Evolutionary conservation across 768 basidiomycete species (phyloP).

Genomic region (Agaricus sinodeliciosus): DNA sequence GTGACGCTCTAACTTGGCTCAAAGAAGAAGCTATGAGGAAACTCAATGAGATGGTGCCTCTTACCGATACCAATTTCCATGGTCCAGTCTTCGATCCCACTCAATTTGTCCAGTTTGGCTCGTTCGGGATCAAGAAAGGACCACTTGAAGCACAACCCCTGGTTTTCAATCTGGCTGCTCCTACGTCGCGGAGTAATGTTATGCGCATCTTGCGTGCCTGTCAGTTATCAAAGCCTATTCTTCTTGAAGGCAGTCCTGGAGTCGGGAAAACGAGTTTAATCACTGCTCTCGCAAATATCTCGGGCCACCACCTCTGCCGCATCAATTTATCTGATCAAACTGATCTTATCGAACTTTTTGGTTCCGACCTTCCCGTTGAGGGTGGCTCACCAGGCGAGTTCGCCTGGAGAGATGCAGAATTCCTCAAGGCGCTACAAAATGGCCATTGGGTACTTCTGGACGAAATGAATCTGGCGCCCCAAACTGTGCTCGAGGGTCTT

Average conservation of each 20-base stretch:
- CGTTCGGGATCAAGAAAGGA: slow-evolving; percentile 68
- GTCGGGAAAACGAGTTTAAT: slow-evolving; percentile 97
- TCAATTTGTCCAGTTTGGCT: slow-evolving; percentile 52
- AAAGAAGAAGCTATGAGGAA: slow-evolving; percentile 49
- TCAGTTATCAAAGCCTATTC: slow-evolving; percentile 84
- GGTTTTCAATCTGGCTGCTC: slow-evolving; percentile 77
- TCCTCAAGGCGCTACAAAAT: slow-evolving; percentile 86
- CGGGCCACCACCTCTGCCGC: slow-evolving; percentile 76
- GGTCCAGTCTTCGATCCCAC: slow-evolving; percentile 27
- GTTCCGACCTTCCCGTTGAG: slow-evolving; percentile 92
- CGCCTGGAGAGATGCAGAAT: slow-evolving; percentile 96
- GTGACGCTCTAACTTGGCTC: slow-evolving; percentile 50
- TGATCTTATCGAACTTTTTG: slow-evolving; percentile 92
- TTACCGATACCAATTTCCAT: slow-evolving; percentile 17
- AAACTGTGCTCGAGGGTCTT: slow-evolving; percentile 93
- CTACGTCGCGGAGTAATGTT: slow-evolving; percentile 84
- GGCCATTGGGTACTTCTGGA: slow-evolving; percentile 98
- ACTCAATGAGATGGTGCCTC: slow-evolving; percentile 52
- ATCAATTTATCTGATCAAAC: slow-evolving; percentile 99
- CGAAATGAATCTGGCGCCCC: slow-evolving; percentile 98
- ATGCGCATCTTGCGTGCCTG: slow-evolving; percentile 85
- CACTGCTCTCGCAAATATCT: slow-evolving; percentile 74
- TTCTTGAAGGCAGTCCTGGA: slow-evolving; percentile 96
- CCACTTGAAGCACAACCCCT: slow-evolving; percentile 25
- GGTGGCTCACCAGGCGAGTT: slow-evolving; percentile 90